Percentiles rank a stretch among this genome's conserved stretches.
Conservation (phyloP, 805 yeast species). For the Wickerhamomyces strasburgensis region DNA sequence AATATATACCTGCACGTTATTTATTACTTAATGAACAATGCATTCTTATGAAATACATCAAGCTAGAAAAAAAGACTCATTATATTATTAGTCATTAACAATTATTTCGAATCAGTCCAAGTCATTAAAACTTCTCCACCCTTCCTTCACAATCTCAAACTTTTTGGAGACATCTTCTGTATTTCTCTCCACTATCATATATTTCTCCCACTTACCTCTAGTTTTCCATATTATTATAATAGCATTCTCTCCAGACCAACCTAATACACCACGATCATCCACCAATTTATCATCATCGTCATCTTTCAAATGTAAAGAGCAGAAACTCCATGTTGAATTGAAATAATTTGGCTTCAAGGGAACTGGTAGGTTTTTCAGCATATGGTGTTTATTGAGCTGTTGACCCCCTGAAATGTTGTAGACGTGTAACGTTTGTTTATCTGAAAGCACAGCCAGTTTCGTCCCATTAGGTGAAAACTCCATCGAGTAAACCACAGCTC, state of each 20-base stretch:
- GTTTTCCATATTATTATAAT: slow-evolving; percentile 71
- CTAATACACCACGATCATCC: slow-evolving; percentile 45
- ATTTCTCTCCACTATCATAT: slow-evolving; percentile 55
- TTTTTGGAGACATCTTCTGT: slow-evolving; percentile 27
- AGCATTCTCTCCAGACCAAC: slow-evolving; percentile 70
- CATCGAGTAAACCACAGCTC: slow-evolving; percentile 78
- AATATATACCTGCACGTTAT: too few relatives aligned
- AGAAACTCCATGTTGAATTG: slow-evolving; percentile 84
- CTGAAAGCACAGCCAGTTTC: slow-evolving; percentile 79
- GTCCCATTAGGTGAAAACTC: slow-evolving; percentile 74
- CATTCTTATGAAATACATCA: background rate
- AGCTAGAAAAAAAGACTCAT: background rate
- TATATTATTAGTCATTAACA: background rate
- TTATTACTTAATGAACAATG: too few relatives aligned
- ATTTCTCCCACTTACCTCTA: slow-evolving; percentile 82
- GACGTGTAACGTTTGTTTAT: slow-evolving; percentile 84
- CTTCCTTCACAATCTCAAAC: slow-evolving; percentile 61
- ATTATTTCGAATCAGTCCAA: background rate
- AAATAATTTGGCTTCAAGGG: slow-evolving; percentile 67
- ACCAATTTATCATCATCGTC: slow-evolving; percentile 24
- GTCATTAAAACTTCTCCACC: slow-evolving; percentile 56
- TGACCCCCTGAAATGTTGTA: slow-evolving; percentile 48
- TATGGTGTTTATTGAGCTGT: slow-evolving; percentile 52
- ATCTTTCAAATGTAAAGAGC: slow-evolving; percentile 52
- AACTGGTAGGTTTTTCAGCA: slow-evolving; percentile 54